Percentiles rank a stretch among this genome's conserved stretches.
These are phyloP conservation scores for Neoascochyta sp. DNA, from an alignment of 2,329 filamentous ascomycete genomes.

Conservation along the genomic window DNA sequence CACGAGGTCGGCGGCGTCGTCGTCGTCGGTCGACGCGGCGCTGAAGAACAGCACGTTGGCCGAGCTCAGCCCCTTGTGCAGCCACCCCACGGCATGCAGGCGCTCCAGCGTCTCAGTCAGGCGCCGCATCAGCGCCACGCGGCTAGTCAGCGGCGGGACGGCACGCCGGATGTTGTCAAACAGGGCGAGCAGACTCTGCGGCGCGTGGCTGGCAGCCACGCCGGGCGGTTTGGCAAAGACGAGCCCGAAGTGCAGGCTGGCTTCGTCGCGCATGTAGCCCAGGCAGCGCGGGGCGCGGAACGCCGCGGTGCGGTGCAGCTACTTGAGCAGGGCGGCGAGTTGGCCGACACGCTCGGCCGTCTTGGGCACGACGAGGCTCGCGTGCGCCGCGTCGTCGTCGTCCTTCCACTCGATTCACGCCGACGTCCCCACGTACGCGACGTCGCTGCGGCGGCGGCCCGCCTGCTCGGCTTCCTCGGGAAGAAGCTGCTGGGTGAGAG, in stretches of 20 bases:
- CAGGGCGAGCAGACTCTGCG: constrained; percentile 49
- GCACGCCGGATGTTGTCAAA: constrained; percentile 34
- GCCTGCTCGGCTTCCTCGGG: constrained; percentile 15
- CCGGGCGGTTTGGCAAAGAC: constrained; percentile 51
- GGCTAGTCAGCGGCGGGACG: constrained; percentile 51
- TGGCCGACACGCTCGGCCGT: constrained; percentile 30
- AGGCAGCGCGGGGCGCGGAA: constrained; percentile 36
- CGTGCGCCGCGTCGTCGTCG: too few relatives aligned
- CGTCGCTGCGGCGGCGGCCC: constrained; percentile 29
- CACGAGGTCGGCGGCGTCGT: constrained; percentile 41
- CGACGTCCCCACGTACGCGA: constrained; percentile 17
- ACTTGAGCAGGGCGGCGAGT: constrained; percentile 32
- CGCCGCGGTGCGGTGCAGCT: constrained; percentile 25
- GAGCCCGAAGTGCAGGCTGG: constrained; percentile 48
- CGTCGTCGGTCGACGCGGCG: constrained; percentile 11
- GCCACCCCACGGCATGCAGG: constrained; percentile 55
- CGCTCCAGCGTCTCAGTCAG: constrained; percentile 54
- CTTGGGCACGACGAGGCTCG: too few relatives aligned
- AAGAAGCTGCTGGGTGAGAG: too few relatives aligned
- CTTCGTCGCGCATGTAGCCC: constrained; percentile 36
- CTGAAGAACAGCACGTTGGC: constrained; percentile 54
- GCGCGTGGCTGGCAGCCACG: constrained; percentile 38
- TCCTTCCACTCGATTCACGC: constrained; percentile 42
- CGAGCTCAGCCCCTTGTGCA: constrained; percentile 57
- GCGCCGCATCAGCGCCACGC: constrained; percentile 51